Evolutionary conservation across 2,329 filamentous ascomycete species (phyloP).

Genomic region (Corynespora cassiicola): DNA sequence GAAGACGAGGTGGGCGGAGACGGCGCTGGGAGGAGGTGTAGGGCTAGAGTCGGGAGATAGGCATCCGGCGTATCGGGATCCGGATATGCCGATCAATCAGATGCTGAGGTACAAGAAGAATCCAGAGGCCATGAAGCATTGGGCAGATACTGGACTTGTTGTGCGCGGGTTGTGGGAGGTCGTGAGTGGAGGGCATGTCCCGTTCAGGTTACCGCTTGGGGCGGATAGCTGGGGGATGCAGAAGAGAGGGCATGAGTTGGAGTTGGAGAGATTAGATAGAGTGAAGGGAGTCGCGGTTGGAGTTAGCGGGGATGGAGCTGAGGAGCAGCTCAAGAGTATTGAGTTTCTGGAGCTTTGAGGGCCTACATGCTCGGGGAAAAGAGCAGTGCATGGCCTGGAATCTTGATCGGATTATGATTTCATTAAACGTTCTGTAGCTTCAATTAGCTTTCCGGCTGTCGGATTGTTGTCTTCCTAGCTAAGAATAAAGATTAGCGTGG

Average conservation of each 20-base stretch:
- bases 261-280: constrained; percentile 38
- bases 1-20: constrained; percentile 49
- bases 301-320: constrained; percentile 28
- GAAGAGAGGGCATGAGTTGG: constrained; percentile 35
- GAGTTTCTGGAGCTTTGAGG: constrained; percentile 18
- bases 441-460: no score
- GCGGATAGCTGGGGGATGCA: constrained; percentile 46
- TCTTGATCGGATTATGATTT: no score
- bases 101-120: constrained; percentile 36
- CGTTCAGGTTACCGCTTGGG: constrained; percentile 52
- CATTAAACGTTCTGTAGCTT: no score
- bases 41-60: no score
- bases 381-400: no score
- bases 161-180: constrained; percentile 45
- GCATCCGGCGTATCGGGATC: constrained; percentile 24
- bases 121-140: constrained; percentile 29
- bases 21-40: constrained; percentile 28
- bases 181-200: constrained; percentile 45
- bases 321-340: constrained; percentile 27
- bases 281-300: constrained; percentile 41
- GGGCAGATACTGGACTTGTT: constrained; percentile 43
- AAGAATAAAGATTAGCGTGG: no score
- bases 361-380: no score
- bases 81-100: constrained; percentile 26
- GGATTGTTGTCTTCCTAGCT: no score